phyloP scores from a whole-genome alignment of 148 eudicot genomes.

The Vaccinium macrocarpon region DNA sequence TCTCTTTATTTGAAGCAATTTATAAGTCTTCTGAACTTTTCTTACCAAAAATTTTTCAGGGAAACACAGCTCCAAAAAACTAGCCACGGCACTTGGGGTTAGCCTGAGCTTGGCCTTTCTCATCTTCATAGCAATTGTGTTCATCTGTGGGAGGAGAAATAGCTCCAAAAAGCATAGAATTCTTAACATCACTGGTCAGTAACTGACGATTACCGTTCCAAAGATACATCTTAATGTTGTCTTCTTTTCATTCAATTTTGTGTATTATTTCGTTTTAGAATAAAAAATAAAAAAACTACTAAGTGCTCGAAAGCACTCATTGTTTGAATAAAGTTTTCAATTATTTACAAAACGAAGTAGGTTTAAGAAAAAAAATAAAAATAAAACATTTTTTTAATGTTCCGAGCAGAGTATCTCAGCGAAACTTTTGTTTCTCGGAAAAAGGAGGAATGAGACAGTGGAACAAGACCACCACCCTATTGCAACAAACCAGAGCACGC shows the following conservation, averaged over 20 bases:
- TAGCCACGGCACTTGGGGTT: conserved; percentile 78
- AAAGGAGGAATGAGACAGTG: neutral
- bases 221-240: neutral
- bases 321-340: neutral
- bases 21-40: neutral
- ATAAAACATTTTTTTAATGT: neutral
- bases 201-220: conserved; percentile 1
- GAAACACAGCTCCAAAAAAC: conserved; percentile 49
- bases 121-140: conserved; percentile 38
- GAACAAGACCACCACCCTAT: too few relatives aligned
- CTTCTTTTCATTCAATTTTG: neutral
- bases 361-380: neutral
- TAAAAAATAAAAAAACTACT: neutral
- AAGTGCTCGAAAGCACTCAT: neutral
- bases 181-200: conserved; percentile 68
- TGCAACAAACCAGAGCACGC: too few relatives aligned
- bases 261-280: neutral
- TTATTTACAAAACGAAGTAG: neutral
- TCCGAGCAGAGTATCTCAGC: neutral
- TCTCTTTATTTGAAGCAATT: conserved; percentile 21
- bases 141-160: conserved; percentile 50
- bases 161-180: conserved; percentile 40
- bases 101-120: conserved; percentile 49
- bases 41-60: conserved; percentile 36
- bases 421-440: neutral